Evolutionary conservation across 495 filamentous ascomycete genomes (phyloP).

Genomic region (Penicillium atrosanguineum): DNA sequence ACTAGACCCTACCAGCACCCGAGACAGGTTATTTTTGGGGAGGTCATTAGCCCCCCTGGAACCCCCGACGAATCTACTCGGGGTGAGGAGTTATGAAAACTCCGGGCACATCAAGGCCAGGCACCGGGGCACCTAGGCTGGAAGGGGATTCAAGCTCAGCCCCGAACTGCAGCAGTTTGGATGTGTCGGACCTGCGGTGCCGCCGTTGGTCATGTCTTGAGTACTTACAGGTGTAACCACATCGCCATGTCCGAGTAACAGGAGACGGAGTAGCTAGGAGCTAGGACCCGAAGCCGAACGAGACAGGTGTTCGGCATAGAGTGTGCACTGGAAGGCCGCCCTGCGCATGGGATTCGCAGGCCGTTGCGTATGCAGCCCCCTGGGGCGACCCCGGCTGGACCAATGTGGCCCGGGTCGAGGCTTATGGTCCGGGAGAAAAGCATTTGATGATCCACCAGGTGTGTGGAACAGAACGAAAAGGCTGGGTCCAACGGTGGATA

Average conservation of each 20-base stretch:
- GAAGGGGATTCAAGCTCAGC: constrained; percentile 5
- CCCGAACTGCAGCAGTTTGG: constrained; percentile 15
- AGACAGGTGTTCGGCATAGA: neutral
- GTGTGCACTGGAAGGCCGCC: neutral
- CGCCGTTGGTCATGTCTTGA: neutral
- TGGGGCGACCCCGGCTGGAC: constrained; percentile 9
- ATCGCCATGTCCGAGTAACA: neutral
- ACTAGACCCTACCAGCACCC: constrained; percentile 17
- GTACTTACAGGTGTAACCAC: neutral
- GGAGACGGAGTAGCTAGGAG: too few relatives aligned
- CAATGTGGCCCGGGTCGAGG: constrained; percentile 15
- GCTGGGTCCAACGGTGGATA: constrained; percentile 23
- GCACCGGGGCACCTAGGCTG: neutral
- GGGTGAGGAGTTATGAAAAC: neutral
- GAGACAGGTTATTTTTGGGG: constrained; percentile 27
- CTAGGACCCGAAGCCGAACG: neutral
- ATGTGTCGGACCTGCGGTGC: constrained; percentile 24
- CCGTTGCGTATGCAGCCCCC: constrained; percentile 8
- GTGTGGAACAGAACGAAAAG: constrained; percentile 17
- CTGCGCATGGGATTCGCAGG: constrained; percentile 9
- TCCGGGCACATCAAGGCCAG: neutral
- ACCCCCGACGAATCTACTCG: neutral
- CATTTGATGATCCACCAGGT: constrained; percentile 23
- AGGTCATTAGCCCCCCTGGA: constrained; percentile 3
- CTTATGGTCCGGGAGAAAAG: constrained; percentile 20